Percentiles rank a stretch among this genome's conserved stretches.
Conservation (phyloP, 2,329 filamentous ascomycete species). For the Cercospora berteroae region DNA sequence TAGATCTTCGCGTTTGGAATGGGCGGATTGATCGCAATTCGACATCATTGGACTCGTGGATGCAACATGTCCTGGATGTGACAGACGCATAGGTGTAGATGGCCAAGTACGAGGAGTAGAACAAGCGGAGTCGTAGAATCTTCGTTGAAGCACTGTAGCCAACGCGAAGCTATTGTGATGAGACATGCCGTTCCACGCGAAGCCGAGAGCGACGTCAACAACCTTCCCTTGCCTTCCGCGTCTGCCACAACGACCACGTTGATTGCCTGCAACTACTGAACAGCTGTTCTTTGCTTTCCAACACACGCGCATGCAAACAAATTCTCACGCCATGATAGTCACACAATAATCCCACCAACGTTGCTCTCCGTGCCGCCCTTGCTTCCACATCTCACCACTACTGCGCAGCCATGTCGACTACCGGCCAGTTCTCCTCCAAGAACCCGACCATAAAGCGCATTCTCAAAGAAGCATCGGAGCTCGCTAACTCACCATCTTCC, state of each 20-base stretch:
- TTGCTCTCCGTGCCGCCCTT: background rate
- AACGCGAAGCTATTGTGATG: background rate
- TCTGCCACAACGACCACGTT: background rate
- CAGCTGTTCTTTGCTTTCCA: background rate
- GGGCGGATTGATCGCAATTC: no score
- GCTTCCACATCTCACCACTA: conserved; percentile 2
- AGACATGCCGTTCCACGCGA: background rate
- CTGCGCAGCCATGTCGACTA: conserved; percentile 54
- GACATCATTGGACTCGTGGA: no score
- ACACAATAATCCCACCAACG: background rate
- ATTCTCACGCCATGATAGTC: background rate
- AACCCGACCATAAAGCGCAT: conserved; percentile 84
- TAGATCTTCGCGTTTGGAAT: no score
- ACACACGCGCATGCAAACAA: background rate
- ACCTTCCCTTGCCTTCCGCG: conserved; percentile 1
- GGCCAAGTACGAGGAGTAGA: no score
- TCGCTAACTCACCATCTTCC: conserved; percentile 73
- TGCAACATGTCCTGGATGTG: no score
- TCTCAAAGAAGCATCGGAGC: conserved; percentile 85
- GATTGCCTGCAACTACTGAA: background rate
- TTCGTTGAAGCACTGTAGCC: background rate
- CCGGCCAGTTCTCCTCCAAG: conserved; percentile 45
- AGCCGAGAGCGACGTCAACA: conserved; percentile 1
- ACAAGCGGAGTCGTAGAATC: background rate
- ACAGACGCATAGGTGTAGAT: no score